phyloP scores from a whole-genome alignment of 352 stramenopile genomes.

The Globisporangium nodosum region DNA sequence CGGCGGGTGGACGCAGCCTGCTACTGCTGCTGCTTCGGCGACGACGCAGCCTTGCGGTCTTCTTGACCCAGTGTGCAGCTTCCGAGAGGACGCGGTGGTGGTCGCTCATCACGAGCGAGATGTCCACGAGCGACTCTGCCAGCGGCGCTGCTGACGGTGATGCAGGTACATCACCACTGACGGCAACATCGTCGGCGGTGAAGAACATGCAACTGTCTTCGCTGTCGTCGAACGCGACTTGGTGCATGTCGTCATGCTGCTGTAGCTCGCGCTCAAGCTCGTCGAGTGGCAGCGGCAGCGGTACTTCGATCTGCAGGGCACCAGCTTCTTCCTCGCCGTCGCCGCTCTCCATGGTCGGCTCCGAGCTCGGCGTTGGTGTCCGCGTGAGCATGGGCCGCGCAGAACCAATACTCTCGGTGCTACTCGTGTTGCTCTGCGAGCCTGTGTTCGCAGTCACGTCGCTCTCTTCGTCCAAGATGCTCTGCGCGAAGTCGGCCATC shows the following conservation, averaged over 20 bases:
- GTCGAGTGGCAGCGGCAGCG: slow-evolving; percentile 6
- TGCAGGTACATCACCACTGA: neutral
- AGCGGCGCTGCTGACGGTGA: slow-evolving; percentile 24
- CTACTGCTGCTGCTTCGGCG: neutral
- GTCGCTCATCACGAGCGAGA: slow-evolving; percentile 75
- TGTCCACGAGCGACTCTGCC: slow-evolving; percentile 56
- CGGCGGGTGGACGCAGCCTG: slow-evolving; percentile 7
- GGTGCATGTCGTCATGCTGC: slow-evolving; percentile 2
- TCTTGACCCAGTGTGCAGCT: slow-evolving; percentile 37
- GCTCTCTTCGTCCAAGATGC: slow-evolving; percentile 44
- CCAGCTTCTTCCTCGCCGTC: neutral
- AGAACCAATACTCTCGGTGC: slow-evolving; percentile 28
- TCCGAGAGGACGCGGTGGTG: slow-evolving; percentile 58
- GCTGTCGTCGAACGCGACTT: neutral
- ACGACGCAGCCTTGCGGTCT: slow-evolving; percentile 21
- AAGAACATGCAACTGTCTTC: neutral
- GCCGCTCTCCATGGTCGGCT: neutral
- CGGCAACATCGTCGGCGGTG: slow-evolving; percentile 4
- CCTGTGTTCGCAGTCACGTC: slow-evolving; percentile 12
- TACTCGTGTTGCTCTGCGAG: slow-evolving; percentile 35
- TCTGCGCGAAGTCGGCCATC: slow-evolving; percentile 56
- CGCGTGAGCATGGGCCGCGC: slow-evolving; percentile 21
- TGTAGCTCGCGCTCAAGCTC: slow-evolving; percentile 12
- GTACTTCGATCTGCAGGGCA: slow-evolving; percentile 1
- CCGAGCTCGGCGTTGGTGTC: slow-evolving; percentile 21